A percentile compares a stretch with the other conserved stretches of the same genome.
phyloP scores from a whole-genome alignment of 257 asterid species.

The Scutellaria minor region DNA sequence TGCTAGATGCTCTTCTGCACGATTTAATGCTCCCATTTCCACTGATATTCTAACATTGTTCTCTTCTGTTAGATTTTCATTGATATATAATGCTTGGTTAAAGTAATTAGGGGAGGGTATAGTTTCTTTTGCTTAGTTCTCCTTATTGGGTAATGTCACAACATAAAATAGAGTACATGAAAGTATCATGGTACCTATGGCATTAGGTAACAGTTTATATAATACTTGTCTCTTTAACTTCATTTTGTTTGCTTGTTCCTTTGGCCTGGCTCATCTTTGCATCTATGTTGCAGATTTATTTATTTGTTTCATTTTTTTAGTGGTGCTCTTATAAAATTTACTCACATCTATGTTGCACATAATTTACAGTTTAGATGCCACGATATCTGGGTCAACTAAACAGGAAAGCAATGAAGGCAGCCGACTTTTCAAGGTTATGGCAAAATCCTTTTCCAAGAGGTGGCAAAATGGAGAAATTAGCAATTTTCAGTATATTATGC shows the following conservation, averaged over 20 bases:
- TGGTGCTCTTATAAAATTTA: conserved; percentile 23
- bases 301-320: background rate
- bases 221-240: conserved; percentile 29
- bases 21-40: background rate
- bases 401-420: conserved; percentile 96
- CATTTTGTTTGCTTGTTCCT: conserved; percentile 8
- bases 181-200: background rate
- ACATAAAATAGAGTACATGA: background rate
- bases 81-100: background rate
- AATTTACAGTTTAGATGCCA: conserved; percentile 82
- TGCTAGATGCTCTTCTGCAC: background rate
- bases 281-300: background rate
- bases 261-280: conserved; percentile 17
- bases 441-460: conserved; percentile 95
- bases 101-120: conserved; percentile 9
- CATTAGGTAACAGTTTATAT: conserved; percentile 8
- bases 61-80: background rate
- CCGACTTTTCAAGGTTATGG: conserved; percentile 96
- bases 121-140: conserved; percentile 7
- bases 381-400: conserved; percentile 89
- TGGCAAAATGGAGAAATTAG: conserved; percentile 99
- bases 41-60: conserved; percentile 3
- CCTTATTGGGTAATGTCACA: background rate
- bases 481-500: conserved; percentile 99
- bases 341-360: conserved; percentile 28